Base-by-base conservation (phyloP, 78 protist genomes). In the Chrysochromulina parva region DNA sequence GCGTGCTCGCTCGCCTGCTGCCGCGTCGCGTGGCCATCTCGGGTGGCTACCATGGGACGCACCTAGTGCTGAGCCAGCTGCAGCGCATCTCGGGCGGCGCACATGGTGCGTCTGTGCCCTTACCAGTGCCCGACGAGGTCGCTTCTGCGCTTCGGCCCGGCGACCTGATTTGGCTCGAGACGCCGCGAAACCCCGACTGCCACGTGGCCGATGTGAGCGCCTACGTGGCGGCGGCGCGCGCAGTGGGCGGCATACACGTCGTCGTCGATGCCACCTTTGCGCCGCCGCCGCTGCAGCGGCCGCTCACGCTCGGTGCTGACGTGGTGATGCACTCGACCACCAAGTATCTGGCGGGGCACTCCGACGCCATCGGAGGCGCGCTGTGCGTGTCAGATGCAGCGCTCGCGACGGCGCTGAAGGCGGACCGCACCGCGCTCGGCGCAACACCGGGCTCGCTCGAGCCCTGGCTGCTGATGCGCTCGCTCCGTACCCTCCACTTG, bases 211-310 rank as follows among this genome's bases (percentile, higher is more conserved):
- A 87, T 52, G 20, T 87, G 28, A 57, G 48, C 17, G 78, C 54
- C 1, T 58, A 65, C 58, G 69, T 38, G 24, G 6, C 2, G 11
- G 71, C 69, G 6, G 88, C 69, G 52, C 76, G 90, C 54, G 53
- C 54, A 1, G 17, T 9, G 10, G 73, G 80, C 78, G 84, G 90
- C 19, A 88, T 88, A 10, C 17, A 4, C 19, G 53, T 91, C 22
- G 85, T 76, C 38, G 93, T 91, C 47, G 93, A 91, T 59, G 1
- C 67, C 55, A 91, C 93, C 28, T 54, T 91, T 6, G 93, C 90
- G 48, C 81, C 93, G 59, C 93, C 93, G 24, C 85, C 81, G 19
- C 22, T 91, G 22, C 89, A 85, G 62, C 22, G 69, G 20, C 38
- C 80, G 24, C 67, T 91, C 28, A 5, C 47, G 13, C 93, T 84